Percentiles rank a stretch among this genome's conserved stretches.
Conservation (phyloP, 225 moss, liverwort and hornwort species). For the Polytrichum formosum region DNA sequence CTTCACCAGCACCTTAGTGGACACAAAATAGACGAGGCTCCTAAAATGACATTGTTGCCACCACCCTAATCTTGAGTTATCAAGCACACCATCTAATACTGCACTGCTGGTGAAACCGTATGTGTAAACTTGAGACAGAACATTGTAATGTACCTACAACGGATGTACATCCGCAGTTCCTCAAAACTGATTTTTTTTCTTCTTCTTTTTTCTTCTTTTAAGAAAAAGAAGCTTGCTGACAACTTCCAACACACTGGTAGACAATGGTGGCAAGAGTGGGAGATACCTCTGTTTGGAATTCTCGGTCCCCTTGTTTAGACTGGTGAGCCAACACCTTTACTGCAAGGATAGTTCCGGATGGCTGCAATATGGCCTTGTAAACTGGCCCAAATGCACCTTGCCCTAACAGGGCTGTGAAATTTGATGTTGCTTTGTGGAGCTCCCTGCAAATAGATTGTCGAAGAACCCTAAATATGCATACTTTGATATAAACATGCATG, state of each 20-base stretch:
- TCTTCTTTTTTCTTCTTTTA: too few relatives aligned
- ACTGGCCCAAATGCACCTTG: slow-evolving; percentile 95
- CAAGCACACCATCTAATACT: too few relatives aligned
- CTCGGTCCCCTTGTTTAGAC: slow-evolving; percentile 95
- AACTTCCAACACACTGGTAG: not conserved
- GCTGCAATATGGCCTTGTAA: slow-evolving; percentile 81
- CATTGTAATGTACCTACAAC: too few relatives aligned
- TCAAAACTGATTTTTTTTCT: too few relatives aligned
- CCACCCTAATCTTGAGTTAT: too few relatives aligned
- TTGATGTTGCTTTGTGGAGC: slow-evolving; percentile 76
- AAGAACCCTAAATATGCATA: slow-evolving; percentile 1
- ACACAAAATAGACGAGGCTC: too few relatives aligned
- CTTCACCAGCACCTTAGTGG: too few relatives aligned
- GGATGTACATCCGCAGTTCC: too few relatives aligned
- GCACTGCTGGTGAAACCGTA: too few relatives aligned
- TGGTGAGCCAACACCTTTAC: slow-evolving; percentile 87
- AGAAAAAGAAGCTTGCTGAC: not conserved
- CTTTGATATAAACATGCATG: too few relatives aligned
- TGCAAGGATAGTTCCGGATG: slow-evolving; percentile 76
- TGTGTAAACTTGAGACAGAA: too few relatives aligned
- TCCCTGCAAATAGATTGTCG: slow-evolving; percentile 49
- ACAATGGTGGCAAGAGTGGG: not conserved
- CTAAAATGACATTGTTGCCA: too few relatives aligned
- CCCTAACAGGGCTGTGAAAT: slow-evolving; percentile 84
- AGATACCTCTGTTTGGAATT: slow-evolving; percentile 93